Evolutionary conservation across 192 early-diverging fungal genomes (phyloP), one percentile per base, ranked within the genome.

Genomic region (Diversispora eburnea): DNA sequence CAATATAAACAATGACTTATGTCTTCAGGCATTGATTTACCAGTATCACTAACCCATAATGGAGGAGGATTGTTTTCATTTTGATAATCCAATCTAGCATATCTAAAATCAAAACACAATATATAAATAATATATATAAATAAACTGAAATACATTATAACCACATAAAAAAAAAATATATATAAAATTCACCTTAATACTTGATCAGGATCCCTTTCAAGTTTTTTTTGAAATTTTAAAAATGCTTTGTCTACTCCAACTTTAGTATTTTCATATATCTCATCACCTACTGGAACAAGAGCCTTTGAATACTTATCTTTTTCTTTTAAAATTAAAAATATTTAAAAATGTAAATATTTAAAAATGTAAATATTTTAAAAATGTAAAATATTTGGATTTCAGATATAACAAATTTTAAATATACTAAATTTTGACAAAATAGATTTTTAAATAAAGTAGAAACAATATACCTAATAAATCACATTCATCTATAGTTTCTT

Each of bases 171-270:
- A 15, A 49, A 19, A 65, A 61, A 62, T 5, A 46, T 72, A 71
- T 74, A 71, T 0, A 60, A 22, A 17, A 51, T 74, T 78, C 86
- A 93, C 73, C 97, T 89, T 54, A 99, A 64, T 3, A 99, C 90
- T 71, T 99, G 97, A 12, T 92, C 90, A 0, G 95, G 91, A 58
- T 88, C 84, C n/a, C 84, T 60, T 33, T 86, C 82, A 9, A 96
- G 83, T 43, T 89, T 88, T 74, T 89, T 89, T 78, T 99, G 94
- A 82, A 98, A 99, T 74, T 88, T 80, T 71, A 99, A 75, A 81
- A 99, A 99, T 0, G 90, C 90, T 25, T 87, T 81, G 78, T 99
- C 97, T 3, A 99, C 96, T 46, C 90, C 91, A 1, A 91, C 89
- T 58, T 88, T 81, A 8, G 92, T 91, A 75, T 95, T 92, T 76